A percentile compares a stretch with the other conserved stretches of the same genome.
These are phyloP conservation scores for Boletus albobrunnescens DNA, from an alignment of 1,284 basidiomycete genomes.

Conservation along the genomic window DNA sequence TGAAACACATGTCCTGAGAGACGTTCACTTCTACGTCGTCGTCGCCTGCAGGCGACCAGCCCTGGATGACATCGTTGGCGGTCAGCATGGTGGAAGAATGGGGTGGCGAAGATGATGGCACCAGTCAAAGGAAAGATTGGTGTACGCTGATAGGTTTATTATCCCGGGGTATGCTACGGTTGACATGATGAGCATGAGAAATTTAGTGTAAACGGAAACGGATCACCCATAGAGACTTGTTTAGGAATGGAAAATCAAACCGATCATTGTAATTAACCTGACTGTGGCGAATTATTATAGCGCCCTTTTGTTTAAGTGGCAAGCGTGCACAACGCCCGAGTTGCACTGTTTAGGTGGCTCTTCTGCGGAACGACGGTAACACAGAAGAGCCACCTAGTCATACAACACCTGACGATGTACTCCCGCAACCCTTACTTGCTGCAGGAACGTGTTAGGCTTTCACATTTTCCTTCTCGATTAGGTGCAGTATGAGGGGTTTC, in stretches of 20 bases:
- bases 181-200: slow-evolving; percentile 2
- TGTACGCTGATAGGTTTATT: slow-evolving; percentile 8
- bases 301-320: too few species aligned
- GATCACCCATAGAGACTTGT: not conserved
- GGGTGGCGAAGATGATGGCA: not conserved
- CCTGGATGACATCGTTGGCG: slow-evolving; percentile 13
- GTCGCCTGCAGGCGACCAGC: slow-evolving; percentile 29
- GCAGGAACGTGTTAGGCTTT: too few species aligned
- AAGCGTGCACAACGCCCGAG: too few species aligned
- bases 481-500: not conserved
- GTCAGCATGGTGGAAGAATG: slow-evolving; percentile 9
- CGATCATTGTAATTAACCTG: not conserved
- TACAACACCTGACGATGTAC: too few species aligned
- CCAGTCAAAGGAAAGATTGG: not conserved
- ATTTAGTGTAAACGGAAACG: slow-evolving; percentile 10
- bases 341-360: too few species aligned
- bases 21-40: slow-evolving; percentile 31
- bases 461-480: too few species aligned
- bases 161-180: not conserved
- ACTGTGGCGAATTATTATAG: too few species aligned
- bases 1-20: slow-evolving; percentile 15
- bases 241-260: slow-evolving; percentile 16
- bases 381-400: too few species aligned
- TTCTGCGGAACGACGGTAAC: not conserved
- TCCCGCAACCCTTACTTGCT: too few species aligned